Percentiles rank a stretch among this genome's conserved stretches.
These are phyloP conservation scores for Boechera divaricarpa DNA, from an alignment of 345 rosid genomes.

Conservation along the genomic window DNA sequence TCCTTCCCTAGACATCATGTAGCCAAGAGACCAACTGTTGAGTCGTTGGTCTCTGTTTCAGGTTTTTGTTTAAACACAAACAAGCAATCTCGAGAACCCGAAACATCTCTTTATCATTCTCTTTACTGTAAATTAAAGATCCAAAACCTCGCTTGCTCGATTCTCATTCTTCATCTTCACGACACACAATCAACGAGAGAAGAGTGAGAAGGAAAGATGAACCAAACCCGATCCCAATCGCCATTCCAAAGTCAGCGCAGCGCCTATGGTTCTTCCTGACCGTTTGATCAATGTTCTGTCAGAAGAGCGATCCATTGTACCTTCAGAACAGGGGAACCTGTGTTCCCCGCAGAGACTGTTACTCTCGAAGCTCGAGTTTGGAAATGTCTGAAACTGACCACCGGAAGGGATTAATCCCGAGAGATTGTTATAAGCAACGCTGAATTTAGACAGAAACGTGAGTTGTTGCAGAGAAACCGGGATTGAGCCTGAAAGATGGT, in stretches of 20 bases:
- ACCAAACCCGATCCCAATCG: conserved; percentile 63
- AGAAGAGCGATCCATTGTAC: conserved; percentile 10
- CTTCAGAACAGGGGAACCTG: conserved; percentile 47
- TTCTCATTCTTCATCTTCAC: too few relatives aligned
- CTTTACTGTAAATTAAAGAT: conserved; percentile 62
- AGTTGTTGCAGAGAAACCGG: conserved; percentile 51
- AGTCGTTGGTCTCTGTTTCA: conserved; percentile 71
- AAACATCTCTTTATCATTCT: conserved; percentile 63
- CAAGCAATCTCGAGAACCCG: conserved; percentile 73
- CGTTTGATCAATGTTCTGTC: conserved; percentile 4
- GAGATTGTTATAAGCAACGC: conserved; percentile 62
- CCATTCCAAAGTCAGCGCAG: conserved; percentile 63
- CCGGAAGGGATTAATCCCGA: conserved; percentile 63
- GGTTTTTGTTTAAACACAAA: conserved; percentile 63
- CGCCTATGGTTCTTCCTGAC: conserved; percentile 50
- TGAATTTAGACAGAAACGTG: conserved; percentile 63
- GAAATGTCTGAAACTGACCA: conserved; percentile 77
- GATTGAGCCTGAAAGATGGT: conserved; percentile 50
- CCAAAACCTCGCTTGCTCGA: conserved; percentile 71
- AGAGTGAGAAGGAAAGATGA: conserved; percentile 57
- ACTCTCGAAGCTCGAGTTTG: conserved; percentile 81
- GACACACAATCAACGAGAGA: conserved; percentile 52
- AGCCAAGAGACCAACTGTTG: conserved; percentile 77
- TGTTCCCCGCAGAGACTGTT: conserved; percentile 82
- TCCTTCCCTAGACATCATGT: conserved; percentile 40